These are phyloP conservation scores for Pyrenochaeta sp. DNA, from an alignment of 2,329 filamentous ascomycete genomes.

Conservation along the genomic window DNA sequence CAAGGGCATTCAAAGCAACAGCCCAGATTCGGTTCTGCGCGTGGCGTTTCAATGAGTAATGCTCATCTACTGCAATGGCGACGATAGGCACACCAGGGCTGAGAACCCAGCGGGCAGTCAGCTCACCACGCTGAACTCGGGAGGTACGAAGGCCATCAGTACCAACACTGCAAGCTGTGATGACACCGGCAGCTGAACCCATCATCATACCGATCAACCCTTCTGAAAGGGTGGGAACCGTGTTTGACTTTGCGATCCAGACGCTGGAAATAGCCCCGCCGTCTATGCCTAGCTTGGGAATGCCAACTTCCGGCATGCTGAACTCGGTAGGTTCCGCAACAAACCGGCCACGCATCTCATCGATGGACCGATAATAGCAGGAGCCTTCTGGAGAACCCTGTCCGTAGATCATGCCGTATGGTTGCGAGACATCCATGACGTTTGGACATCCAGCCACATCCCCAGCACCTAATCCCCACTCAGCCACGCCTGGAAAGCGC, in stretches of 20 bases:
- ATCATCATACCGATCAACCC: slow-evolving; percentile 82
- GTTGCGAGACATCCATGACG: slow-evolving; percentile 88
- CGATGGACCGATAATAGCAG: slow-evolving; percentile 75
- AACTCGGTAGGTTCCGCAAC: slow-evolving; percentile 68
- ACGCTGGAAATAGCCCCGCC: slow-evolving; percentile 77
- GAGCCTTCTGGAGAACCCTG: slow-evolving; percentile 87
- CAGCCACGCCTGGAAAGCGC: slow-evolving; percentile 73
- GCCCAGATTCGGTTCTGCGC: slow-evolving; percentile 80
- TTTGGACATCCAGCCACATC: slow-evolving; percentile 80
- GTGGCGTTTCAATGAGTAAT: slow-evolving; percentile 75
- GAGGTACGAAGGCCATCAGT: slow-evolving; percentile 65
- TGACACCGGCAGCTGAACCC: slow-evolving; percentile 82
- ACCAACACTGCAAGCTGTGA: slow-evolving; percentile 82
- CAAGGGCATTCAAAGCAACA: slow-evolving; percentile 91
- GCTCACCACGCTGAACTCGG: slow-evolving; percentile 73
- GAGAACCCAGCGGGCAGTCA: slow-evolving; percentile 87
- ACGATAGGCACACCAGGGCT: slow-evolving; percentile 94
- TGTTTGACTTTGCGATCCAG: slow-evolving; percentile 86
- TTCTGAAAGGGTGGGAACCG: slow-evolving; percentile 74
- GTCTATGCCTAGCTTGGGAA: slow-evolving; percentile 76
- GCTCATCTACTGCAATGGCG: slow-evolving; percentile 81
- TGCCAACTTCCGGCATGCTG: slow-evolving; percentile 71
- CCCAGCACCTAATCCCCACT: slow-evolving; percentile 80
- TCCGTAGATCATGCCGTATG: slow-evolving; percentile 82
- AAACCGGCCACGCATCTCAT: slow-evolving; percentile 79